These are phyloP conservation scores for Calycina herbarum DNA, from an alignment of 2,329 filamentous ascomycete species.

Conservation along the genomic window DNA sequence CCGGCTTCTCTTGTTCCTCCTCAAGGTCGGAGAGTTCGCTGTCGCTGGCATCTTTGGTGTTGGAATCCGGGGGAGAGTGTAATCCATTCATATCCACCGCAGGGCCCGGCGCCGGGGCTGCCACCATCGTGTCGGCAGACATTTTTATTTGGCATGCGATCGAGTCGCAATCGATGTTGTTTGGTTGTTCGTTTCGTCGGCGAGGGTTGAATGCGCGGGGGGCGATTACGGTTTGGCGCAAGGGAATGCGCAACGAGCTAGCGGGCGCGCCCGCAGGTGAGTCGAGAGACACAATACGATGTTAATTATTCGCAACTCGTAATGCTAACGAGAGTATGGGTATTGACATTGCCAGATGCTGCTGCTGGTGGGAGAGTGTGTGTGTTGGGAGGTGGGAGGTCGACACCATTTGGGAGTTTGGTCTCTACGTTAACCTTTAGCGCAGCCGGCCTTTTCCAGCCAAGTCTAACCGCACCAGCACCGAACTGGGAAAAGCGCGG, in stretches of 20 bases:
- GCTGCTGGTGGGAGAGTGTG: neutral
- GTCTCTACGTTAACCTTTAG: no score
- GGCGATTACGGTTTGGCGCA: neutral
- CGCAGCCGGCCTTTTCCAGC: no score
- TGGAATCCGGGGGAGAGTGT: slow-evolving; percentile 65
- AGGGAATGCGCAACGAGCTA: slow-evolving; percentile 2
- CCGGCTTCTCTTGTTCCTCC: slow-evolving; percentile 25
- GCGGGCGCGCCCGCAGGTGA: slow-evolving; percentile 2
- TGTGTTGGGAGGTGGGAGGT: neutral
- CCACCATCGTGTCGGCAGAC: slow-evolving; percentile 33
- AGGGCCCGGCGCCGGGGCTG: slow-evolving; percentile 26
- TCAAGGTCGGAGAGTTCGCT: slow-evolving; percentile 68
- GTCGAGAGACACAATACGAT: neutral
- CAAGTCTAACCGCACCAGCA: no score
- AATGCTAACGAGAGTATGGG: neutral
- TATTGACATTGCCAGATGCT: neutral
- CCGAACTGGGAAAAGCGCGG: no score
- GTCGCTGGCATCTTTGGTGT: slow-evolving; percentile 59
- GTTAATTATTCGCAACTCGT: neutral
- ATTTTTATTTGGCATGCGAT: slow-evolving; percentile 33
- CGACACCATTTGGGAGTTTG: no score
- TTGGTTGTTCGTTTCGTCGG: slow-evolving; percentile 11
- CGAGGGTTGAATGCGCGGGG: neutral
- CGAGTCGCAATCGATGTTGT: slow-evolving; percentile 20
- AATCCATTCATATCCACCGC: slow-evolving; percentile 39